These are phyloP conservation scores for Coemansia sp. DNA, from an alignment of 192 early-diverging fungal species.

Conservation along the genomic window DNA sequence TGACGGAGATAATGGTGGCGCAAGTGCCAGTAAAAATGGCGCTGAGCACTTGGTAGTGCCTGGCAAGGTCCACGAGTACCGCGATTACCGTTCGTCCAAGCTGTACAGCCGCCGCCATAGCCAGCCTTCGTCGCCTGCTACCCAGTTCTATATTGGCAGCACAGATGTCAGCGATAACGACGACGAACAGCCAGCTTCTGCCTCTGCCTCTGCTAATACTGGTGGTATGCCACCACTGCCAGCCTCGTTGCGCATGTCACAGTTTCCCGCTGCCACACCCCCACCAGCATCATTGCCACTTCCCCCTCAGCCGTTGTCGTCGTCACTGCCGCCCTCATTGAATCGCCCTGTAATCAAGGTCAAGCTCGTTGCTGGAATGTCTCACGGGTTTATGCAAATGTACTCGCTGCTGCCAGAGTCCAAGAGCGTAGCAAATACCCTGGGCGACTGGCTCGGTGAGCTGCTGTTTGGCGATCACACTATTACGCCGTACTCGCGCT, in stretches of 20 bases:
- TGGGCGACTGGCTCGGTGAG: constrained; percentile 46
- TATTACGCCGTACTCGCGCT: constrained; percentile 23
- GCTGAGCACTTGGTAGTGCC: neutral
- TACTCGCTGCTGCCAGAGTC: constrained; percentile 50
- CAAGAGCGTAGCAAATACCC: constrained; percentile 28
- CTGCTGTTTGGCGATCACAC: constrained; percentile 25
- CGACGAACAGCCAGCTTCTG: constrained; percentile 9
- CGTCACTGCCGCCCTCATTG: neutral
- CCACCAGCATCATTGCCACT: neutral
- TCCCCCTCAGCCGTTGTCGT: neutral
- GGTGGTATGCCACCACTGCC: constrained; percentile 2
- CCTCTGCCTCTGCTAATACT: neutral
- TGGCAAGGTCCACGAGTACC: constrained; percentile 12
- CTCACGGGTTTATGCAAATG: constrained; percentile 57
- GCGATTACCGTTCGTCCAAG: constrained; percentile 16
- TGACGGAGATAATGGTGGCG: neutral
- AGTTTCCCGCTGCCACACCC: neutral
- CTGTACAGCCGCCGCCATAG: constrained; percentile 38
- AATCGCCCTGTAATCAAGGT: constrained; percentile 31
- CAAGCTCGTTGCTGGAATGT: constrained; percentile 55
- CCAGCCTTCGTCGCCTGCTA: constrained; percentile 8
- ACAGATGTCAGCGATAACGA: constrained; percentile 50
- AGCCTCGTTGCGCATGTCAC: constrained; percentile 35
- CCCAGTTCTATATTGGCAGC: constrained; percentile 48
- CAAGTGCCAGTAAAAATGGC: neutral